These are phyloP conservation scores for Passiflora organensis DNA, from an alignment of 345 rosid genomes.

Conservation along the genomic window DNA sequence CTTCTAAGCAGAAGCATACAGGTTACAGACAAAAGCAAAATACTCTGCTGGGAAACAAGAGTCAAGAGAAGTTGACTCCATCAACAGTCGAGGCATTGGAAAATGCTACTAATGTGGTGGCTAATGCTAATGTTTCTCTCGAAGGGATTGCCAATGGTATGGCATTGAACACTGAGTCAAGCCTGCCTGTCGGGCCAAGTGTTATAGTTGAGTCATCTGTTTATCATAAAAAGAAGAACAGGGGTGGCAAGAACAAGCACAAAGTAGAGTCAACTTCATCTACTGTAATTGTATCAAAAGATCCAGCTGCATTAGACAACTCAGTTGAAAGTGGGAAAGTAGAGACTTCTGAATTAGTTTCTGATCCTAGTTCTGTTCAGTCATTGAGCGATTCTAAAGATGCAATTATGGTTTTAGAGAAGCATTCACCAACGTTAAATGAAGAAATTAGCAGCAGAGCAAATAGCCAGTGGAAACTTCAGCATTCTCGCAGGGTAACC, in stretches of 20 bases:
- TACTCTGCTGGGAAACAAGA: constrained; percentile 31
- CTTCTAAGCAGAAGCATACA: constrained; percentile 44
- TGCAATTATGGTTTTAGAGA: constrained; percentile 45
- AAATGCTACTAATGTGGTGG: constrained; percentile 24
- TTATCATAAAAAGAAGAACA: constrained; percentile 52
- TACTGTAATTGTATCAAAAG: constrained; percentile 28
- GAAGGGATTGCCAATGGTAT: constrained; percentile 32
- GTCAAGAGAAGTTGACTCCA: constrained; percentile 28
- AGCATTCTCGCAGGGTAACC: constrained; percentile 51
- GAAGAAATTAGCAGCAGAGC: constrained; percentile 35
- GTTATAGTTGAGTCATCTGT: constrained; percentile 38
- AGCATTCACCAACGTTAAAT: too few species aligned
- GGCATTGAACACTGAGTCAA: constrained; percentile 30
- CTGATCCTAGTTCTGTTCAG: constrained; percentile 25
- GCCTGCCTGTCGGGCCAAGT: constrained; percentile 30
- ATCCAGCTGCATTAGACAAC: constrained; percentile 24
- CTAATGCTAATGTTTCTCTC: constrained; percentile 24
- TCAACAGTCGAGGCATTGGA: constrained; percentile 28
- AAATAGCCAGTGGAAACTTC: constrained; percentile 62
- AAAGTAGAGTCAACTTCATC: constrained; percentile 53
- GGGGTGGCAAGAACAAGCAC: constrained; percentile 54
- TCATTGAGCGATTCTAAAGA: constrained; percentile 31
- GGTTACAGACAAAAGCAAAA: constrained; percentile 54
- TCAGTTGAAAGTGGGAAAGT: constrained; percentile 33
- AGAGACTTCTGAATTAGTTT: constrained; percentile 37